Conservation (phyloP, 2,329 filamentous ascomycete genomes). For the Penicillium sp. region DNA sequence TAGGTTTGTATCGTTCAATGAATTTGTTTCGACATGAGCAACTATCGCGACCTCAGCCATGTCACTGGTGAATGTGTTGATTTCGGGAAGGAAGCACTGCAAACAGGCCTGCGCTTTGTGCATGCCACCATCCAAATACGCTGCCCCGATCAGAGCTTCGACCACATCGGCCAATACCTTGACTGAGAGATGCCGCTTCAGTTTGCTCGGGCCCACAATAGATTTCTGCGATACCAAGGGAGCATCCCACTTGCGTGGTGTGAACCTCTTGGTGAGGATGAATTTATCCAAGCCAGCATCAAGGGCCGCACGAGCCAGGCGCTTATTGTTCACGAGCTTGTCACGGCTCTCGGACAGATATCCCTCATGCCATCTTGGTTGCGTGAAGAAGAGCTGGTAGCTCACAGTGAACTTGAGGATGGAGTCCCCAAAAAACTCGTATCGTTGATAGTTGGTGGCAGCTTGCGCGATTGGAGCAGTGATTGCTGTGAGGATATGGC, state of each 20-base stretch:
- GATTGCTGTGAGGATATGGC: constrained; percentile 66
- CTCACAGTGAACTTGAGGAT: constrained; percentile 73
- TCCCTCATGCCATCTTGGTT: constrained; percentile 72
- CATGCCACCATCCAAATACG: constrained; percentile 67
- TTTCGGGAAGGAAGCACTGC: constrained; percentile 62
- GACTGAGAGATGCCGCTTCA: constrained; percentile 57
- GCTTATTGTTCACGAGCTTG: constrained; percentile 69
- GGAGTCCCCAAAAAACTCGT: constrained; percentile 85
- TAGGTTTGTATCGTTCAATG: too few relatives aligned
- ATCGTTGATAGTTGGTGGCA: constrained; percentile 69
- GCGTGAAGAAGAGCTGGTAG: constrained; percentile 59
- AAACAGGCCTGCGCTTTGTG: constrained; percentile 63
- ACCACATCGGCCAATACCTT: constrained; percentile 86
- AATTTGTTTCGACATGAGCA: too few relatives aligned
- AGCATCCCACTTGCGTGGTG: constrained; percentile 69
- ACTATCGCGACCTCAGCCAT: too few relatives aligned
- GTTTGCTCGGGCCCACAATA: too few relatives aligned
- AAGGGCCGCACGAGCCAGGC: constrained; percentile 65
- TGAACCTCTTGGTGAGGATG: constrained; percentile 69
- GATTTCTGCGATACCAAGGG: too few relatives aligned
- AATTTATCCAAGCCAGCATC: constrained; percentile 66
- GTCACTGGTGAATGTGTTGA: constrained; percentile 29
- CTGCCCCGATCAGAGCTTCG: constrained; percentile 77
- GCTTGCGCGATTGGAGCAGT: constrained; percentile 62
- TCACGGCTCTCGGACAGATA: constrained; percentile 69